Conservation (phyloP, 441 rosid genomes). For the Breynia disticha region DNA sequence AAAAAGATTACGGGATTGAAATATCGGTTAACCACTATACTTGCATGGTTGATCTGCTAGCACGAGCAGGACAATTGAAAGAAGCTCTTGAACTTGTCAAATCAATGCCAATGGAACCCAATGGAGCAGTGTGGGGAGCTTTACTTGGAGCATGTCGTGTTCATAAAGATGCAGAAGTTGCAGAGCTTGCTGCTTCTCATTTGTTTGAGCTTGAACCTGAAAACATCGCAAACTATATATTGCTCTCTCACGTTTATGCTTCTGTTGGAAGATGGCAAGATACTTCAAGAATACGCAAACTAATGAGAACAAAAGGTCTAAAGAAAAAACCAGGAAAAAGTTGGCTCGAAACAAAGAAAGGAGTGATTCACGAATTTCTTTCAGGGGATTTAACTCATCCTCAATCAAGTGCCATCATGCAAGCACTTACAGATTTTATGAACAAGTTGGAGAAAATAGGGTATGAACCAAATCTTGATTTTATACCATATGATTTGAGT, state of each 20-base stretch:
- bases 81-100: slow-evolving; percentile 56
- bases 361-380: slow-evolving; percentile 54
- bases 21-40: slow-evolving; percentile 61
- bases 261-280: slow-evolving; percentile 53
- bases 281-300: slow-evolving; percentile 37
- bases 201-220: slow-evolving; percentile 68
- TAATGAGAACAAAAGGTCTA: slow-evolving; percentile 44
- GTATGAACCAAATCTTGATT: slow-evolving; percentile 43
- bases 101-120: slow-evolving; percentile 49
- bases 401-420: slow-evolving; percentile 38
- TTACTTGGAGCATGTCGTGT: slow-evolving; percentile 74
- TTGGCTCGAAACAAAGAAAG: slow-evolving; percentile 58
- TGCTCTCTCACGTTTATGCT: slow-evolving; percentile 60
- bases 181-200: slow-evolving; percentile 56
- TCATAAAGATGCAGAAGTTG: slow-evolving; percentile 58
- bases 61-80: slow-evolving; percentile 52
- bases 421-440: slow-evolving; percentile 36
- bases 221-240: slow-evolving; percentile 52
- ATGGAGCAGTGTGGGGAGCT: slow-evolving; percentile 82
- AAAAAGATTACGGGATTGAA: slow-evolving; percentile 34
- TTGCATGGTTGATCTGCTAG: slow-evolving; percentile 76
- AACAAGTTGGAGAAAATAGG: slow-evolving; percentile 33
- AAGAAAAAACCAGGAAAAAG: slow-evolving; percentile 72
- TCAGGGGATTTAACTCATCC: slow-evolving; percentile 60
- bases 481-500: slow-evolving; percentile 36